Evolutionary conservation across 2,329 filamentous ascomycete species (phyloP), one percentile per base, ranked within the genome.

Genomic region (Volutella citrinella): DNA sequence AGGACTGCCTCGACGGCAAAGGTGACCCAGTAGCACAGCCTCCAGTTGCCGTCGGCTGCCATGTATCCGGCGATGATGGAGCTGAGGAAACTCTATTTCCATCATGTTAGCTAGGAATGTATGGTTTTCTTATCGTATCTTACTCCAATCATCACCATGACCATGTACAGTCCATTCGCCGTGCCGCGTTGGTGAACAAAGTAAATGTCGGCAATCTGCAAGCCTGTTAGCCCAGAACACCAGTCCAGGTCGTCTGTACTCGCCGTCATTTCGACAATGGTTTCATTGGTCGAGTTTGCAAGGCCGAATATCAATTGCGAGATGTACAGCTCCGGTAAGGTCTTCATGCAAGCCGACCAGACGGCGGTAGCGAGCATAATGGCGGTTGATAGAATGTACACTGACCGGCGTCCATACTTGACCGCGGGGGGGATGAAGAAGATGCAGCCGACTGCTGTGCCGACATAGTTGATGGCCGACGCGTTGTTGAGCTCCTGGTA

Each of bases 191-290:
- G 47, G 23, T 58, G 46, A 10, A 55, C 38, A 30, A 57, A 56
- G 39, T 56, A 57, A 17, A 59, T 20, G 32, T 60, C 56, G 4
- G 45, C 36, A 19, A 54, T 51, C 51, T 53, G 13, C 7, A 16
- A 3, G 10, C 6, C n/a, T 4, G 24, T 27, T 17, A 29, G 17
- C 3, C 6, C 9, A 5, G 11, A 10, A 6, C 10, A 12, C 11
- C 10, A 16, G 5, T 3, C 8, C 11, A 14, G 13, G 7, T 11
- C n/a, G n/a, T n/a, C n/a, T n/a, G 2, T 3, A 23, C 30, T 21
- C 30, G 55, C 55, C 1, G 57, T 65, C 34, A 65, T 63, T 35
- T 64, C 56, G 4, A 53, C 52, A 23, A 61, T 58, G 5, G 56
- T 53, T 32, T 64, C 60, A 28, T 63, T 63, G 5, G 53, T 55